A percentile compares a stretch with the other conserved stretches of the same genome.
Evolutionary conservation across 495 filamentous ascomycete species (phyloP).

Genomic region (Hypoxylon trugodes): DNA sequence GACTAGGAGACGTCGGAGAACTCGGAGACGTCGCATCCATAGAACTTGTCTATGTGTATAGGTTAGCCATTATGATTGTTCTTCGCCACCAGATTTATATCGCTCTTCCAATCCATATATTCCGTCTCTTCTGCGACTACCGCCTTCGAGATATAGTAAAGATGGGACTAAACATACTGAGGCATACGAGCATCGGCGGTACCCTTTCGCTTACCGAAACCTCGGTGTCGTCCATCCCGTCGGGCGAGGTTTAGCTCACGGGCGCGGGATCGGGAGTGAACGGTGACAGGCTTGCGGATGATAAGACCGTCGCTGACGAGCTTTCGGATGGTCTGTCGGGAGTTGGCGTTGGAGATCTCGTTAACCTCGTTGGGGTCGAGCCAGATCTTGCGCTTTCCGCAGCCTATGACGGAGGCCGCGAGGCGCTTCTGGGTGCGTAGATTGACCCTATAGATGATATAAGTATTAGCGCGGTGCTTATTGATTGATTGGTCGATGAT

Average conservation of each 20-base stretch:
- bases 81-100: neutral
- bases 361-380: slow-evolving; percentile 99
- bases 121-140: neutral
- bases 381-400: slow-evolving; percentile 99
- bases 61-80: slow-evolving; percentile 4
- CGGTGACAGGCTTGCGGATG: slow-evolving; percentile 99
- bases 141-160: neutral
- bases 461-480: slow-evolving; percentile 46
- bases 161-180: slow-evolving; percentile 67
- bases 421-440: slow-evolving; percentile 99
- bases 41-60: slow-evolving; percentile 76
- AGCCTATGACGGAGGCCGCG: slow-evolving; percentile 95
- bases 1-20: slow-evolving; percentile 97
- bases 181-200: slow-evolving; percentile 99
- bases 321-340: slow-evolving; percentile 99
- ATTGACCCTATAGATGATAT: slow-evolving; percentile 81
- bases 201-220: slow-evolving; percentile 99
- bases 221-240: slow-evolving; percentile 93
- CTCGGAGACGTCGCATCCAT: slow-evolving; percentile 99
- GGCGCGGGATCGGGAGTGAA: slow-evolving; percentile 97
- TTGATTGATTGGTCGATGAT: too few species aligned
- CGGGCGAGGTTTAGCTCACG: slow-evolving; percentile 89
- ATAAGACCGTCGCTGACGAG: slow-evolving; percentile 99
- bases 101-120: neutral
- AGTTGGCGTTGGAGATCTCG: slow-evolving; percentile 99